Base-by-base conservation (phyloP, 176 grass and related monocot genomes). In the Triticum turgidum region DNA sequence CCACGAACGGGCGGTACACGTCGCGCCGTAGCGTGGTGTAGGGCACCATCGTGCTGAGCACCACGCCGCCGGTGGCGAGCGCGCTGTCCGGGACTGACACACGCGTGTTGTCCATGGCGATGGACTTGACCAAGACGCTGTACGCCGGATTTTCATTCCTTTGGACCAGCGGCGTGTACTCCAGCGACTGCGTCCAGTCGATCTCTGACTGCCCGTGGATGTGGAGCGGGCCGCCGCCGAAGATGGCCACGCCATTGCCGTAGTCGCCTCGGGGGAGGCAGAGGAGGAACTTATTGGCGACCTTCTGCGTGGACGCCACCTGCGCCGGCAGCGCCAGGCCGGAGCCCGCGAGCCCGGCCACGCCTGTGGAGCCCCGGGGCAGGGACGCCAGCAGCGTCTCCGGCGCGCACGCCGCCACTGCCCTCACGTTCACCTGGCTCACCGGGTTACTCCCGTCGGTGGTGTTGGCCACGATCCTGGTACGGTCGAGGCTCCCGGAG, bases 401-500 rank as follows among this genome's bases (percentile, higher is more conserved):
- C 0, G 87, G 73, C 11, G 87, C 78, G 67, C 90, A 92, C 21
- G 84, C 77, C 4, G 81, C 66, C 4, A 85, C 49, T 15, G 51
- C 58, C 25, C 9, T 29, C 18, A 87, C 45, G 8, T 61, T 59
- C 8, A 76, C 45, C 51, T 47, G 14, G 41, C 9, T 73, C 37
- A 89, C 17, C 10, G 87, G 78, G 87, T 88, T 85, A 10, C 20
- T 32, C 44, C 92, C 87, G 62, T 94, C 59, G 65, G 93, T 94
- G 90, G 73, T 51, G 75, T 86, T 77, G 38, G 67, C 69, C 11
- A 79, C 29, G 64, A 92, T 14, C 12, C 78, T 8, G 18, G 78
- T 84, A 9, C 70, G 65, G 79, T 54, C 72, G 2, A 94, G n/a
- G 22, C 32, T 29, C 6, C n/a, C 79, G 38, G 80, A 5, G 14